These are phyloP conservation scores for Chlorella ohadii DNA, from an alignment of 139 green algal species.

Conservation along the genomic window DNA sequence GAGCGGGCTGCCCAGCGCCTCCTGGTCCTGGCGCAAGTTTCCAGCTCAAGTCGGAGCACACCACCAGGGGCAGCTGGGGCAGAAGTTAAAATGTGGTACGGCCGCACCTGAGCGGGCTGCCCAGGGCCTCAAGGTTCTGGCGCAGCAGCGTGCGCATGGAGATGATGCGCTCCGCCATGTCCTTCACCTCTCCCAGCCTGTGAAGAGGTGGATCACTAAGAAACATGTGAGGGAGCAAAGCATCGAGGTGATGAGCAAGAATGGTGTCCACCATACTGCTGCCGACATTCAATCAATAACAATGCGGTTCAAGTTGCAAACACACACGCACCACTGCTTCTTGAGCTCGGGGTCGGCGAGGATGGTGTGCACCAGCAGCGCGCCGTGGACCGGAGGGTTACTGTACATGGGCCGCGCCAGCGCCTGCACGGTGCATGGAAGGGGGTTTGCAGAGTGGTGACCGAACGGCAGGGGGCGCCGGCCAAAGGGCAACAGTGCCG, in stretches of 20 bases:
- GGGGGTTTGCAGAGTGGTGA: no score
- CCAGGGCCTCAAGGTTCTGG: conserved; percentile 66
- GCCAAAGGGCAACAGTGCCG: no score
- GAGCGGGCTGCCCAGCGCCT: no score
- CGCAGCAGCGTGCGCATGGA: conserved; percentile 79
- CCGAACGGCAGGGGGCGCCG: no score
- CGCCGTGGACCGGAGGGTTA: conserved; percentile 85
- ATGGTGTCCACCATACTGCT: no score
- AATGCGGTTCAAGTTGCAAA: no score
- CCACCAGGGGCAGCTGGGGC: no score
- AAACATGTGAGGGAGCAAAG: neutral
- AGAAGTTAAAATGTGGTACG: no score
- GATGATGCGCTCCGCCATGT: conserved; percentile 94
- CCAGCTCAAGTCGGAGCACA: no score
- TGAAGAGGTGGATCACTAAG: neutral
- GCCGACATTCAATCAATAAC: no score
- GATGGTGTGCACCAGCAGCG: conserved; percentile 78
- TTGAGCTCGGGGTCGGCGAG: conserved; percentile 78
- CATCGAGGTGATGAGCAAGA: no score
- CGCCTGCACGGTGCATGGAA: conserved; percentile 1
- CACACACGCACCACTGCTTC: conserved; percentile 82
- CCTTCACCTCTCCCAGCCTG: conserved; percentile 67
- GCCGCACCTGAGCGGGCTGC: conserved; percentile 51
- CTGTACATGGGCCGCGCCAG: conserved; percentile 81
- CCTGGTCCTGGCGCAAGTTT: no score